Conservation (phyloP, 169 alveolate species). For the Neospora caninum region DNA sequence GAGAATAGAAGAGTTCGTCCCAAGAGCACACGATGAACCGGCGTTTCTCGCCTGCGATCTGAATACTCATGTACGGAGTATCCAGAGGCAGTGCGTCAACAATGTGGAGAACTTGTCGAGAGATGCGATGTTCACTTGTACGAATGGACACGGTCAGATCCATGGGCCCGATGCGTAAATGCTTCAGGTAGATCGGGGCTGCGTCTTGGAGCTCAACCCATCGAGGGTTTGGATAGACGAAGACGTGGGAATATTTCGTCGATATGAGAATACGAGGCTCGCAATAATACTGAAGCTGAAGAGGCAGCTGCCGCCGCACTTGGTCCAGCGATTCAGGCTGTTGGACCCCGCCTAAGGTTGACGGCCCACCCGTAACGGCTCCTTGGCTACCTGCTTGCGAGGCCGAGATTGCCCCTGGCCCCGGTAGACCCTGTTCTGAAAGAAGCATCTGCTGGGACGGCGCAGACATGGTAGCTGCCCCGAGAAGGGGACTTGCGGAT, state of each 20-base stretch:
- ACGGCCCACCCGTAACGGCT: background rate
- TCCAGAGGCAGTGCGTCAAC: conserved; percentile 91
- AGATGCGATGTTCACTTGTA: conserved; percentile 86
- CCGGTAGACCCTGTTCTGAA: background rate
- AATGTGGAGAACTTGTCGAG: conserved; percentile 85
- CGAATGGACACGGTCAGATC: conserved; percentile 86
- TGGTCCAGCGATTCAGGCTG: conserved; percentile 23
- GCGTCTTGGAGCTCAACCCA: conserved; percentile 82
- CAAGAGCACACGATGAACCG: conserved; percentile 81
- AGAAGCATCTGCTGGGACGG: background rate
- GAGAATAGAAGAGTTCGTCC: conserved; percentile 84
- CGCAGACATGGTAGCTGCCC: background rate
- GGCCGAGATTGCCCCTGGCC: background rate
- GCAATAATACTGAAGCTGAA: conserved; percentile 70
- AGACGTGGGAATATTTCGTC: conserved; percentile 71
- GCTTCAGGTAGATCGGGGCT: conserved; percentile 82
- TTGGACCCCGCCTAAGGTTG: conserved; percentile 22
- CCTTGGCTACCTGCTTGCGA: background rate
- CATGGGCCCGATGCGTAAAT: conserved; percentile 82
- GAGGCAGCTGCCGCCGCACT: conserved; percentile 49
- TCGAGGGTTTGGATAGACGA: conserved; percentile 81
- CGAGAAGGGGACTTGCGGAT: background rate
- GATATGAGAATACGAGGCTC: conserved; percentile 70
- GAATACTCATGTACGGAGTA: conserved; percentile 90
- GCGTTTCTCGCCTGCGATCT: conserved; percentile 82